Conservation (phyloP, 768 basidiomycete species). For the Mycena polygramma region DNA sequence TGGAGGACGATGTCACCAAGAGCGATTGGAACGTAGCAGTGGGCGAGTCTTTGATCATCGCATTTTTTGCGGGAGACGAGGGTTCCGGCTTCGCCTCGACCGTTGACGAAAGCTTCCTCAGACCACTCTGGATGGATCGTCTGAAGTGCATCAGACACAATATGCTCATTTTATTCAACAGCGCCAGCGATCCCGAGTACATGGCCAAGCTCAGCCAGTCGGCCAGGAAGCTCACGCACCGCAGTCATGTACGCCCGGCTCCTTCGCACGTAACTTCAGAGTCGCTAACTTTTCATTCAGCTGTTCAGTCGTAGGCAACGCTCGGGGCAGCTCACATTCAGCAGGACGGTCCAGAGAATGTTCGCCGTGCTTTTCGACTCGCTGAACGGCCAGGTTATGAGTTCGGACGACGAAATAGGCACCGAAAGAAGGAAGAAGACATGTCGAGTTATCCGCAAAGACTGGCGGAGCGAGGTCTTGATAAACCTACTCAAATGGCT, state of each 20-base stretch:
- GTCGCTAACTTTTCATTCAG: neutral
- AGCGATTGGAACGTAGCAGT: neutral
- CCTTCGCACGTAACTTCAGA: neutral
- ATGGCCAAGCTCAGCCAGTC: neutral
- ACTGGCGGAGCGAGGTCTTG: neutral
- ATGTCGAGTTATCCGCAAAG: conserved; percentile 7
- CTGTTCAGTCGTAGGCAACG: neutral
- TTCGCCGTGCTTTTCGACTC: neutral
- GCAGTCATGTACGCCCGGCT: neutral
- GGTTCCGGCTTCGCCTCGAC: too few relatives aligned
- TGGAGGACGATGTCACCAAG: neutral
- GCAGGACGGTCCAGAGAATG: neutral
- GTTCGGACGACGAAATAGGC: conserved; percentile 8
- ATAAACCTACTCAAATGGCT: conserved; percentile 12
- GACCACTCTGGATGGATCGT: neutral
- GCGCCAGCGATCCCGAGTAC: neutral
- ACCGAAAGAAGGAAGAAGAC: neutral
- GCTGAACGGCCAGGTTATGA: neutral
- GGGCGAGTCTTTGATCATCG: neutral
- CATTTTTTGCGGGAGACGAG: neutral
- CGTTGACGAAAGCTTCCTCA: neutral
- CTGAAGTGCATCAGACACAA: neutral
- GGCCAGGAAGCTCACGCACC: neutral
- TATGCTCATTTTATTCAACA: too few relatives aligned
- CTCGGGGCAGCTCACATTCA: neutral